These are phyloP conservation scores for Candolleomyces efflorescens DNA, from an alignment of 768 basidiomycete species.

Conservation along the genomic window DNA sequence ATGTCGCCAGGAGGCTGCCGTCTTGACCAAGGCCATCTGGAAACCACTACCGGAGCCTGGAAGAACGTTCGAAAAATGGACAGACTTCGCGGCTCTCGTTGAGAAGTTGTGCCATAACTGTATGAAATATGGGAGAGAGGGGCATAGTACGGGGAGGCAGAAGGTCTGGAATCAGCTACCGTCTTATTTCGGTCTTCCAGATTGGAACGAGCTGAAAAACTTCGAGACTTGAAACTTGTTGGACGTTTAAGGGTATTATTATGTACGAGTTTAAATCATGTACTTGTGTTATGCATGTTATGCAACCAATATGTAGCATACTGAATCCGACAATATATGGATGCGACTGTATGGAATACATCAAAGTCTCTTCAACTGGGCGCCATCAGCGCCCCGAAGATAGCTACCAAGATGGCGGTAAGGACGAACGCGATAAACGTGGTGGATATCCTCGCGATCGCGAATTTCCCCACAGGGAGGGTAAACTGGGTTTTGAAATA, in stretches of 20 bases:
- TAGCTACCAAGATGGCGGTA: neutral
- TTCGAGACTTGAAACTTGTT: neutral
- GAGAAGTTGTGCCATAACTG: neutral
- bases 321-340: too few relatives aligned
- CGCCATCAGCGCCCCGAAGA: slow-evolving; percentile 3
- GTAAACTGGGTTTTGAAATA: slow-evolving; percentile 13
- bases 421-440: slow-evolving; percentile 4
- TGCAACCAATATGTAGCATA: too few relatives aligned
- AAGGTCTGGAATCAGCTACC: slow-evolving; percentile 6
- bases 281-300: neutral
- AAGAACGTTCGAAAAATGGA: neutral
- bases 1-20: neutral
- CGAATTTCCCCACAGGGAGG: slow-evolving; percentile 7
- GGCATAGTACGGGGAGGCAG: neutral
- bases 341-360: too few relatives aligned
- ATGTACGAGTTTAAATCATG: neutral
- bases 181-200: slow-evolving; percentile 7
- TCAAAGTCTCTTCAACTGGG: neutral
- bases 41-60: neutral
- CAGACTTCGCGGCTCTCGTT: neutral
- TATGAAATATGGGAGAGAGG: neutral
- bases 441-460: slow-evolving; percentile 6
- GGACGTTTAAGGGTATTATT: neutral
- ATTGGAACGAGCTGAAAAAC: slow-evolving; percentile 4
- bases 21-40: neutral